Percentiles rank a stretch among this genome's conserved stretches.
Evolutionary conservation across 2,329 filamentous ascomycete genomes (phyloP).

Genomic region (Arachnopeziza araneosa): DNA sequence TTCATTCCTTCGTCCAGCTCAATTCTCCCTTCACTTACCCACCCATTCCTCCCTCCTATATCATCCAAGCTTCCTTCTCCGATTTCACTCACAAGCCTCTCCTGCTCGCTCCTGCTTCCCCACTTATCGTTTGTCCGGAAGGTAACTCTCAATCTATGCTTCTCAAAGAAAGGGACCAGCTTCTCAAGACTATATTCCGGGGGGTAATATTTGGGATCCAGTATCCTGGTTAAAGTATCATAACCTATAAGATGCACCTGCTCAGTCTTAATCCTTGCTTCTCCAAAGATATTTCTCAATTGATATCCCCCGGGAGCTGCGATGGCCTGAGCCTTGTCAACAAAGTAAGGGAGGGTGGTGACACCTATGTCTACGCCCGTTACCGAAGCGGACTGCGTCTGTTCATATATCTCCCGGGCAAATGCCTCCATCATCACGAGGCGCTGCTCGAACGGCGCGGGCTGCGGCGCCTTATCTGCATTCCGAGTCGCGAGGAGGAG

Average conservation of each 20-base stretch:
- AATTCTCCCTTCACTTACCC: slow-evolving; percentile 48
- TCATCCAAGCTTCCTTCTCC: slow-evolving; percentile 11
- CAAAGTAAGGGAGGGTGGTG: slow-evolving; percentile 68
- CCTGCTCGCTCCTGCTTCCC: slow-evolving; percentile 51
- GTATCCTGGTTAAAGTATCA: slow-evolving; percentile 69
- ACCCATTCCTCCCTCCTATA: slow-evolving; percentile 35
- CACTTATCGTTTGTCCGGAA: slow-evolving; percentile 56
- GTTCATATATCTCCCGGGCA: slow-evolving; percentile 48
- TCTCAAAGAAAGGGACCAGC: slow-evolving; percentile 58
- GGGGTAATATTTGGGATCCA: slow-evolving; percentile 66
- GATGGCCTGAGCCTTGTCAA: slow-evolving; percentile 62
- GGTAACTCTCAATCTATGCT: slow-evolving; percentile 57
- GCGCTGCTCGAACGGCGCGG: slow-evolving; percentile 61
- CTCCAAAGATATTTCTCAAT: not conserved
- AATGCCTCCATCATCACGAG: slow-evolving; percentile 68
- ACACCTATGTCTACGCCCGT: slow-evolving; percentile 56
- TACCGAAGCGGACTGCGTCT: not conserved
- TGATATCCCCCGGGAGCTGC: slow-evolving; percentile 37
- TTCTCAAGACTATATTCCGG: slow-evolving; percentile 45
- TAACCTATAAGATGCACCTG: slow-evolving; percentile 70
- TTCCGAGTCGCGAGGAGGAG: slow-evolving; percentile 59
- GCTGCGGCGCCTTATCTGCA: slow-evolving; percentile 60
- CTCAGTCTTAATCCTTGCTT: slow-evolving; percentile 23
- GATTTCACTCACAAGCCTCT: slow-evolving; percentile 47
- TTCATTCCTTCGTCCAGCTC: slow-evolving; percentile 49